phyloP scores from a whole-genome alignment of 805 yeast genomes.

The Yamadazyma nakazawae region DNA sequence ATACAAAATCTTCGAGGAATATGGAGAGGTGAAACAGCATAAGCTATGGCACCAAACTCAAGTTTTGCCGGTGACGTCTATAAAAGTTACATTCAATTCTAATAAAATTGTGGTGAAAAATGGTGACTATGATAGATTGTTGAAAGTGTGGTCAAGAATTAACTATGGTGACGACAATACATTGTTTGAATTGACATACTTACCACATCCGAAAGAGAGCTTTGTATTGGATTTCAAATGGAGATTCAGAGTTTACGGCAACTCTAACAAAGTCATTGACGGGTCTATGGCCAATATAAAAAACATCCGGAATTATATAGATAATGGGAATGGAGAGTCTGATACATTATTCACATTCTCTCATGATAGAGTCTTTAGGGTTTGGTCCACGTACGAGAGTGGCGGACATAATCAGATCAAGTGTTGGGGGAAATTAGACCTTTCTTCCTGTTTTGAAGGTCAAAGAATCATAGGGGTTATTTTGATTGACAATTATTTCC shows the following conservation, averaged over 20 bases:
- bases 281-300: slow-evolving; percentile 33
- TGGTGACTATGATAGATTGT: slow-evolving; percentile 59
- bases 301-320: slow-evolving; percentile 31
- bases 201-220: slow-evolving; percentile 53
- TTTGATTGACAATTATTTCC: slow-evolving; percentile 37
- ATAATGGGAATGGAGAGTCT: slow-evolving; percentile 27
- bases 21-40: slow-evolving; percentile 35
- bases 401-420: slow-evolving; percentile 56
- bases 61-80: slow-evolving; percentile 57
- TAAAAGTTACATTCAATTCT: slow-evolving; percentile 65
- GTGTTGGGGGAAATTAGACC: slow-evolving; percentile 50
- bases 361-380: slow-evolving; percentile 54
- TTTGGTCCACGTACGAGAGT: slow-evolving; percentile 66
- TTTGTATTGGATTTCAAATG: slow-evolving; percentile 58
- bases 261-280: slow-evolving; percentile 14
- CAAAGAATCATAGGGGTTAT: slow-evolving; percentile 7
- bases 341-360: slow-evolving; percentile 60
- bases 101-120: slow-evolving; percentile 58
- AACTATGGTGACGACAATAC: slow-evolving; percentile 56
- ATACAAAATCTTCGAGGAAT: slow-evolving; percentile 50
- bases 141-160: slow-evolving; percentile 76
- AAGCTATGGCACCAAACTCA: slow-evolving; percentile 50
- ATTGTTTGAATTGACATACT: slow-evolving; percentile 64
- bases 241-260: slow-evolving; percentile 33
- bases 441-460: slow-evolving; percentile 18